A percentile compares a stretch with the other conserved stretches of the same genome.
Evolutionary conservation across 345 rosid species (phyloP).

Genomic region (Combretum micranthum): DNA sequence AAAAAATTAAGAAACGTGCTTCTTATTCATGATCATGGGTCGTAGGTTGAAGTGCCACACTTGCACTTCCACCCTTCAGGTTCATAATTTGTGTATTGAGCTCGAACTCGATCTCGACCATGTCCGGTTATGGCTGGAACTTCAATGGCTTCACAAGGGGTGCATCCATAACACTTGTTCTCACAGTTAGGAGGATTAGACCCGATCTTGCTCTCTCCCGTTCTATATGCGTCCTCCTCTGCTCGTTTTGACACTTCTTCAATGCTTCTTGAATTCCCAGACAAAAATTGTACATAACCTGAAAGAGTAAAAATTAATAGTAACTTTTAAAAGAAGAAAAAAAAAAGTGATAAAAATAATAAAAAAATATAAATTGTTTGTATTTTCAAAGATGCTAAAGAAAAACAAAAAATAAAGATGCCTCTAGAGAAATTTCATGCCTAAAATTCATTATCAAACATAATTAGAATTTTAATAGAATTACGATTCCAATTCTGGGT

Average conservation of each 20-base stretch:
- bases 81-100: constrained; percentile 66
- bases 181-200: constrained; percentile 79
- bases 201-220: constrained; percentile 40
- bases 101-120: constrained; percentile 19
- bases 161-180: constrained; percentile 69
- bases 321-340: no score
- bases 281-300: no score
- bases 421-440: no score
- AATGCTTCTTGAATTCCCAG: constrained; percentile 2
- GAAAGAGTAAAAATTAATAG: no score
- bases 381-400: no score
- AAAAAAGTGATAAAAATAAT: no score
- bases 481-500: neutral
- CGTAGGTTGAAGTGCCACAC: constrained; percentile 52
- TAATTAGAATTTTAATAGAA: neutral
- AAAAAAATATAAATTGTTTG: no score
- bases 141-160: constrained; percentile 68
- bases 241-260: constrained; percentile 3
- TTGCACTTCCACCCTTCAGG: constrained; percentile 92
- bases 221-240: constrained; percentile 10
- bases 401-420: no score
- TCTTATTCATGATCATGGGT: constrained; percentile 27
- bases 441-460: no score
- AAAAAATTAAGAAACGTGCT: neutral
- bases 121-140: constrained; percentile 45